Percentiles rank a stretch among this genome's conserved stretches.
These are phyloP conservation scores for Globisporangium okanoganense DNA, from an alignment of 352 stramenopile genomes.

Conservation along the genomic window DNA sequence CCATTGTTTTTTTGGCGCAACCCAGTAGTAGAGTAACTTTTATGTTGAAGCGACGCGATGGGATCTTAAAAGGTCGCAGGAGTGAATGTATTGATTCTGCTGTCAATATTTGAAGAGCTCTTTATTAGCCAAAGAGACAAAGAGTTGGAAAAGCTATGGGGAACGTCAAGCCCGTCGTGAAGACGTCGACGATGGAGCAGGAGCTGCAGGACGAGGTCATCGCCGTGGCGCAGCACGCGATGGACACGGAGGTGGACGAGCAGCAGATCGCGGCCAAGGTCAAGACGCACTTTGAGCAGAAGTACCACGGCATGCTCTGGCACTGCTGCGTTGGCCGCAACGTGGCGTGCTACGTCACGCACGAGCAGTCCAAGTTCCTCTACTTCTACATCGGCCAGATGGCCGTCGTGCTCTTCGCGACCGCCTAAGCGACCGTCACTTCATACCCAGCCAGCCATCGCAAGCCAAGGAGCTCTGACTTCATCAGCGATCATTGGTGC, in stretches of 20 bases:
- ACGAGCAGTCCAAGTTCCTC: conserved; percentile 94
- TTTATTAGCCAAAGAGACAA: background rate
- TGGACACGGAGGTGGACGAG: conserved; percentile 78
- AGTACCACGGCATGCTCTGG: conserved; percentile 90
- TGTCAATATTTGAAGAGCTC: background rate
- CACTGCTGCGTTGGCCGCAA: conserved; percentile 95
- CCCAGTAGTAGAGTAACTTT: too few species aligned
- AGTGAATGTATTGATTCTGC: too few species aligned
- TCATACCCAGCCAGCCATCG: background rate
- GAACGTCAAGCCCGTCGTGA: conserved; percentile 81
- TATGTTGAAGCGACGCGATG: conserved; percentile 2
- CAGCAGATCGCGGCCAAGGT: conserved; percentile 90
- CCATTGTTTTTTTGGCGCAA: too few species aligned
- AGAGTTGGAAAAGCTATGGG: conserved; percentile 14
- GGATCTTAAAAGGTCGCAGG: conserved; percentile 12
- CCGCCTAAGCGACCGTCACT: conserved; percentile 29
- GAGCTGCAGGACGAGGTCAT: conserved; percentile 86
- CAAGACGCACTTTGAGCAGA: conserved; percentile 91
- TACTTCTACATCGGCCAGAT: conserved; percentile 97
- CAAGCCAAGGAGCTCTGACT: background rate
- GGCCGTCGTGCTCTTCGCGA: conserved; percentile 91
- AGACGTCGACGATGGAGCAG: conserved; percentile 86
- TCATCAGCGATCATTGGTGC: background rate
- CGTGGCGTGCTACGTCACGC: conserved; percentile 92
- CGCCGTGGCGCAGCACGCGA: conserved; percentile 67